These are phyloP conservation scores for Cercospora sp. DNA, from an alignment of 2,329 filamentous ascomycete genomes.

Conservation along the genomic window DNA sequence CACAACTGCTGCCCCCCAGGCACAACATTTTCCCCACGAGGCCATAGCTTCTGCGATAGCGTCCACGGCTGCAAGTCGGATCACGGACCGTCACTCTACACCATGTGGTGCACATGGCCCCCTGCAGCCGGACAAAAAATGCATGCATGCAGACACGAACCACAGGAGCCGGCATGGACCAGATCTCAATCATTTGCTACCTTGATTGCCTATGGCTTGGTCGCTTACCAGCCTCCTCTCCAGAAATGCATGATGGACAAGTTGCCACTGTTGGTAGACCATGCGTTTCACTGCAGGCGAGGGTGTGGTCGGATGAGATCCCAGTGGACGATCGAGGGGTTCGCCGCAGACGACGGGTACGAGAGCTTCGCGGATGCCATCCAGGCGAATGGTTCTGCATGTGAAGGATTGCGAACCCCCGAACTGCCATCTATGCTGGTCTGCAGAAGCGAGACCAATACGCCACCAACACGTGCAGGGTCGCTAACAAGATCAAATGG, in stretches of 20 bases:
- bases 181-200: neutral
- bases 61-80: slow-evolving; percentile 8
- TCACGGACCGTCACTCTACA: slow-evolving; percentile 7
- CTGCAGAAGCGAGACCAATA: neutral
- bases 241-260: neutral
- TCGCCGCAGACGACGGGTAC: neutral
- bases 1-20: neutral
- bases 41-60: slow-evolving; percentile 12
- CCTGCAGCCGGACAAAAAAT: slow-evolving; percentile 3
- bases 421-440: neutral
- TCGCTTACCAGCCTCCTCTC: neutral
- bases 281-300: neutral
- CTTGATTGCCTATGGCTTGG: neutral
- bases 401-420: neutral
- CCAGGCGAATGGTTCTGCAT: slow-evolving; percentile 3
- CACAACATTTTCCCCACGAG: slow-evolving; percentile 1
- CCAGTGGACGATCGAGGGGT: slow-evolving; percentile 3
- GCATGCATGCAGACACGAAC: slow-evolving; percentile 3
- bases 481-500: neutral
- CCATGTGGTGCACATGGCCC: slow-evolving; percentile 15
- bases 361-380: neutral
- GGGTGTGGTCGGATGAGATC: neutral
- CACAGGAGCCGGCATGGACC: neutral
- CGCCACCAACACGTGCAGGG: neutral
- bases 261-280: neutral